Base-by-base conservation (phyloP, 768 basidiomycete species). In the Porpolomopsis calyptriformis region DNA sequence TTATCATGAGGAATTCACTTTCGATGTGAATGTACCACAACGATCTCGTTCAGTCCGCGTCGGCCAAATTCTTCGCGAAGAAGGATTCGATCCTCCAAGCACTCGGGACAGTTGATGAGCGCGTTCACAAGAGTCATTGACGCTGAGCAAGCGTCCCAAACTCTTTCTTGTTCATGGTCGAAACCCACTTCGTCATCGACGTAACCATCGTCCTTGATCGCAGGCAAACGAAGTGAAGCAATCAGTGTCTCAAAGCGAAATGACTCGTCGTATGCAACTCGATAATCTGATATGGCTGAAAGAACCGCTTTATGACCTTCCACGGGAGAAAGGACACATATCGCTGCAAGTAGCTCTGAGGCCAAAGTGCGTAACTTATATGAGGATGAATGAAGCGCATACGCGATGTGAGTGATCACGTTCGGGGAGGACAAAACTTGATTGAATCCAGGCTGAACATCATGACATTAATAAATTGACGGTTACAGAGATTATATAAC, bases 241-340 rank as follows among this genome's bases (percentile, higher is more conserved):
- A 96, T 71, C 18, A 94, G 66, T 20, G 72, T 77, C 53, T 90
- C 79, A 55, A 96, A 93, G 4, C 92, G 80, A 54, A 86, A 87
- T 3, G 69, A 57, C 51, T 93, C 89, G 22, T 78, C 77, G 52
- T 70, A 79, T 26, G 72, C 72, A 41, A 88, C 60, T 11, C 81
- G 74, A 49, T 82, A 88, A 55, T 94, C 91, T 0, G 89, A 85
- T 49, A 93, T 60, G 0, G 87, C 87, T 0, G 80, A 70, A 10
- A 92, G 67, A 6, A 93, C 83, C 2, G 77, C 71, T 49, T 73
- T 78, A 56, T 86, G 81, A 0, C 89, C 90, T 27, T 85, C 79
- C 4, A 66, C 64, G 4, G 74, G 61, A 1, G 84, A 82, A 18
- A 94, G 67, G 18, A 88, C 70, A 57, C 87, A 89, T 34, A 93